Evolutionary conservation across 139 green algal species (phyloP), one percentile per base, ranked within the genome.

Genomic region (Eudorina sp.): DNA sequence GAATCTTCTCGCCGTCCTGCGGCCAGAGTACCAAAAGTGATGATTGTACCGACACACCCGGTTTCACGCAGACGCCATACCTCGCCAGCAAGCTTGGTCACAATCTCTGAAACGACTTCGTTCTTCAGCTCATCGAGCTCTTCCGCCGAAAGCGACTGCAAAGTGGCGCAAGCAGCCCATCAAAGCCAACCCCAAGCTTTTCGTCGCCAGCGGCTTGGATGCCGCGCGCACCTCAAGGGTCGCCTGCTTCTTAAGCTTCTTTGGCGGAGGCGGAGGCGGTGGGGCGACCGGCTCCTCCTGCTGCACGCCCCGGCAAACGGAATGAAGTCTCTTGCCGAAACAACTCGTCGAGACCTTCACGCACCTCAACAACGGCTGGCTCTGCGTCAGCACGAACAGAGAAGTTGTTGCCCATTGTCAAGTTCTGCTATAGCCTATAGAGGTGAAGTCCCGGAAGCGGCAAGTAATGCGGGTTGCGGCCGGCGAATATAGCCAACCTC

Each of bases 101-200:
- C 88, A 31, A 93, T 68, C 85, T 95, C 93, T 38, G 93, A 69
- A 9, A 95, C 90, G 5, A 95, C 70, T 86, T 94, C 93, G 60
- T 86, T n/a, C 90, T 95, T 95, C 27, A 92, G 79, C 38, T 81
- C 86, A 88, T 95, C 91, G 31, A 95, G 53, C 64, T 95, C 93
- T 34, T 89, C 90, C 0, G 69, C 25, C 3, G 83, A 90, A 11
- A 93, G 73, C 31, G 75, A 72, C 87, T 86, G 76, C 66, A 38
- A 31, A 38, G 19, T n/a, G n/a, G n/a, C n/a, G n/a, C n/a, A n/a
- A n/a, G n/a, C n/a, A n/a, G n/a, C 40, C 14, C 25, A 34, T 53
- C 23, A 40, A 6, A n/a, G n/a, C n/a, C n/a, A n/a, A n/a, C n/a
- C n/a, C n/a, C n/a, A n/a, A n/a, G n/a, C n/a, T n/a, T n/a, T n/a